Evolutionary conservation across 768 basidiomycete genomes (phyloP).

Genomic region (Gymnopilus dilepis): DNA sequence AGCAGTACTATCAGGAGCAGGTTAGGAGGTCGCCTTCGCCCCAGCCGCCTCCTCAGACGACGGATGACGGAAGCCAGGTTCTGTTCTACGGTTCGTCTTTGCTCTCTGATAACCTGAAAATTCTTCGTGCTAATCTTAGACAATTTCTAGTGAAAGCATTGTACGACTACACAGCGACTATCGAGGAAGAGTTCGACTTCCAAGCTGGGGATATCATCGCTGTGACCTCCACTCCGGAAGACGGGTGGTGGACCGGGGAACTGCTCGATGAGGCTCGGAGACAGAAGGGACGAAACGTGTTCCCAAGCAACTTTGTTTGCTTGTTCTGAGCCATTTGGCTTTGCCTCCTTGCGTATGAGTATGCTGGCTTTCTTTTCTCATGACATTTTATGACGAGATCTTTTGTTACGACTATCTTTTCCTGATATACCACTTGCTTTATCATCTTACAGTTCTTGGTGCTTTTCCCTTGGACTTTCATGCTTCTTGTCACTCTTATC

Average conservation of each 20-base stretch:
- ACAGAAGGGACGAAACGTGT: constrained; percentile 74
- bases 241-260: constrained; percentile 98
- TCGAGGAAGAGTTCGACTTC: constrained; percentile 96
- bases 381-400: neutral
- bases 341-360: neutral
- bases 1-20: constrained; percentile 47
- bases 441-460: neutral
- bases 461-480: neutral
- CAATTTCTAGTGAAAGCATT: constrained; percentile 75
- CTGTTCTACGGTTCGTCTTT: constrained; percentile 82
- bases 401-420: neutral
- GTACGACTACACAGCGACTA: constrained; percentile 84
- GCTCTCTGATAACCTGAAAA: neutral
- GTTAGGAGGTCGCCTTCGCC: constrained; percentile 52
- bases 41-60: constrained; percentile 55
- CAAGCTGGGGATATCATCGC: constrained; percentile 95
- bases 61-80: constrained; percentile 82
- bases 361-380: neutral
- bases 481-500: neutral
- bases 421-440: neutral
- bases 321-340: constrained; percentile 56
- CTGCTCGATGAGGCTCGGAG: constrained; percentile 78
- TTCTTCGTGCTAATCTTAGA: neutral
- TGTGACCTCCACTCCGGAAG: constrained; percentile 91
- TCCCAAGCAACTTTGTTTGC: constrained; percentile 90